These are phyloP conservation scores for Ophiocordyceps camponoti-floridani DNA, from an alignment of 2,329 filamentous ascomycete genomes.

Conservation along the genomic window DNA sequence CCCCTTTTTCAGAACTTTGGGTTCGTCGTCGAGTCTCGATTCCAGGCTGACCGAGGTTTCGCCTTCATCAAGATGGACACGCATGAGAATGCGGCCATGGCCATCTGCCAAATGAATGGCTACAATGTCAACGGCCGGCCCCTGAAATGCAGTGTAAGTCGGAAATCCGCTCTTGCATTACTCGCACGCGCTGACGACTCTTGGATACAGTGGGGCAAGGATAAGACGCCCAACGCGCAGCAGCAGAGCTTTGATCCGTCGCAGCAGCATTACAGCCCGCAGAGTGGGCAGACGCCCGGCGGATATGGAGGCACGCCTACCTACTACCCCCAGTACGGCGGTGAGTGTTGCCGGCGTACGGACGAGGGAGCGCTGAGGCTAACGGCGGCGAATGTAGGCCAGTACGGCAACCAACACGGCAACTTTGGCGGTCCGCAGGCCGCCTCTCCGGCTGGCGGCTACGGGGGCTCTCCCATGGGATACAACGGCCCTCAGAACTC, in stretches of 20 bases:
- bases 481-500: constrained; percentile 59
- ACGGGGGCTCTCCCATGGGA: constrained; percentile 50
- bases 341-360: constrained; percentile 25
- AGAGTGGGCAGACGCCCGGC: constrained; percentile 52
- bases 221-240: constrained; percentile 68
- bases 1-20: constrained; percentile 98
- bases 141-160: constrained; percentile 92
- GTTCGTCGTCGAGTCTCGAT: constrained; percentile 89
- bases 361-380: not conserved
- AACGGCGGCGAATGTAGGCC: constrained; percentile 14
- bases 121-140: constrained; percentile 97
- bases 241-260: constrained; percentile 57
- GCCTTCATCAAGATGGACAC: constrained; percentile 99
- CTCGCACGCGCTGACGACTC: not conserved
- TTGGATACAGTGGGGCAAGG: constrained; percentile 76
- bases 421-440: constrained; percentile 45
- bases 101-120: constrained; percentile 92
- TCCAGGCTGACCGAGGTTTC: constrained; percentile 95
- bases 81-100: constrained; percentile 95
- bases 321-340: constrained; percentile 90
- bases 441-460: constrained; percentile 42
- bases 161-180: not conserved
- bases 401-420: constrained; percentile 48
- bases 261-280: constrained; percentile 49
- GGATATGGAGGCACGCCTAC: constrained; percentile 64